Evolutionary conservation across 345 rosid species (phyloP).

Genomic region (Acer campestre): DNA sequence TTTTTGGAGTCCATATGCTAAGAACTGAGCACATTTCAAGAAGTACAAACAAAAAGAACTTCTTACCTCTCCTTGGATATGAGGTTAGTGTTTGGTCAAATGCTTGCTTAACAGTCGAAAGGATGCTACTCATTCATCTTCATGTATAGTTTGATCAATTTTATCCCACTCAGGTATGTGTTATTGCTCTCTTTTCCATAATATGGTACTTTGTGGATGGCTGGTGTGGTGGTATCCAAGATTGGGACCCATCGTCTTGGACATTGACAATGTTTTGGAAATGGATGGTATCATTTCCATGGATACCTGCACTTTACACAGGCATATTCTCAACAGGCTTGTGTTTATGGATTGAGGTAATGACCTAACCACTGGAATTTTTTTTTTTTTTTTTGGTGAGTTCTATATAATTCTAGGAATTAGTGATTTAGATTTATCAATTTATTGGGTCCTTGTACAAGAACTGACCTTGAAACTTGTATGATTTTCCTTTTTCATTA

Average conservation of each 20-base stretch:
- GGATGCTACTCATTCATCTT: constrained; percentile 1
- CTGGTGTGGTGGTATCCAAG: constrained; percentile 32
- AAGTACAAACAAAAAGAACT: constrained; percentile 45
- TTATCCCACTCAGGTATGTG: constrained; percentile 39
- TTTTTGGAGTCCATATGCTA: constrained; percentile 70
- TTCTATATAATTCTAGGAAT: not conserved
- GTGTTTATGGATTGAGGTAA: constrained; percentile 71
- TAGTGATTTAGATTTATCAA: not conserved
- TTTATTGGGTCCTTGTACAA: not conserved
- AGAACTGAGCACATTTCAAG: constrained; percentile 63
- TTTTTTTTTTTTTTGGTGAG: not conserved
- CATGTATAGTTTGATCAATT: constrained; percentile 16
- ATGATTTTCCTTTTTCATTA: not conserved
- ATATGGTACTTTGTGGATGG: constrained; percentile 54
- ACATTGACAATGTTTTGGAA: constrained; percentile 49
- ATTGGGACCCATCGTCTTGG: constrained; percentile 41
- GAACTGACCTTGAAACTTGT: not conserved
- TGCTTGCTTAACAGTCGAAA: not conserved
- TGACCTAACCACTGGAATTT: not conserved
- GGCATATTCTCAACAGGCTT: constrained; percentile 59
- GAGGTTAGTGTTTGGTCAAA: constrained; percentile 36
- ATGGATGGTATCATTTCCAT: constrained; percentile 56
- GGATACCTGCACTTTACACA: constrained; percentile 67
- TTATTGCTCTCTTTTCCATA: constrained; percentile 47
- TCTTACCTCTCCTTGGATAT: constrained; percentile 56